These are phyloP conservation scores for Termitomyces sp. DNA, from an alignment of 768 basidiomycete genomes.

Conservation along the genomic window DNA sequence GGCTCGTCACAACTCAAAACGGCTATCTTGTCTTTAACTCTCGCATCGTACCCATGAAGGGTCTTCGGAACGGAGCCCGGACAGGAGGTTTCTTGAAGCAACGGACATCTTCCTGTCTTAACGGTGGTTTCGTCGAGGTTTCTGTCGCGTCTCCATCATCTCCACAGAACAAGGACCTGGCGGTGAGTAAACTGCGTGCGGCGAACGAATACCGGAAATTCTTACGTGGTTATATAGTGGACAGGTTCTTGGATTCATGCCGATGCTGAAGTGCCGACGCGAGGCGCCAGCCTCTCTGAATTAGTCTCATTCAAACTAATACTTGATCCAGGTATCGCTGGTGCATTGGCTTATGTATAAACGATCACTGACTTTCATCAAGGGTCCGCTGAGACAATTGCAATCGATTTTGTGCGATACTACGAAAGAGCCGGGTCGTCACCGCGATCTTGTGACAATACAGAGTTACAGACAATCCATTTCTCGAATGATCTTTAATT, in stretches of 20 bases:
- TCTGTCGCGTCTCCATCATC: not conserved
- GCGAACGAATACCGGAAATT: not conserved
- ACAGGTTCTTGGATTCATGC: constrained; percentile 2
- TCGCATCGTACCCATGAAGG: not conserved
- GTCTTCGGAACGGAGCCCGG: not conserved
- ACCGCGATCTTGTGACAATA: not conserved
- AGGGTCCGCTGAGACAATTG: not conserved
- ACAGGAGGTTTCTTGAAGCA: constrained; percentile 1
- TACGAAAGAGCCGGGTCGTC: constrained; percentile 5
- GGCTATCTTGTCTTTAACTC: constrained; percentile 3
- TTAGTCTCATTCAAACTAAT: not conserved
- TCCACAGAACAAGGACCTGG: not conserved
- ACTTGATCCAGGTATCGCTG: not conserved
- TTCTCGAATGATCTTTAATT: not conserved
- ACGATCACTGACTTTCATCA: not conserved
- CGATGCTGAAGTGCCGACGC: not conserved
- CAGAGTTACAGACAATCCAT: not conserved
- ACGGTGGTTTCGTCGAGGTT: constrained; percentile 18
- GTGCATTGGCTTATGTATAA: not conserved
- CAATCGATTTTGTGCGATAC: constrained; percentile 14
- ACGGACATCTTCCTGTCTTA: constrained; percentile 11
- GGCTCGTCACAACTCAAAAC: constrained; percentile 6
- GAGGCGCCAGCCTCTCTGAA: not conserved
- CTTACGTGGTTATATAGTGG: constrained; percentile 3
- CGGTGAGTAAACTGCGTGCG: not conserved